Conservation (phyloP, 768 basidiomycete species). For the Lactifluus piperatus region DNA sequence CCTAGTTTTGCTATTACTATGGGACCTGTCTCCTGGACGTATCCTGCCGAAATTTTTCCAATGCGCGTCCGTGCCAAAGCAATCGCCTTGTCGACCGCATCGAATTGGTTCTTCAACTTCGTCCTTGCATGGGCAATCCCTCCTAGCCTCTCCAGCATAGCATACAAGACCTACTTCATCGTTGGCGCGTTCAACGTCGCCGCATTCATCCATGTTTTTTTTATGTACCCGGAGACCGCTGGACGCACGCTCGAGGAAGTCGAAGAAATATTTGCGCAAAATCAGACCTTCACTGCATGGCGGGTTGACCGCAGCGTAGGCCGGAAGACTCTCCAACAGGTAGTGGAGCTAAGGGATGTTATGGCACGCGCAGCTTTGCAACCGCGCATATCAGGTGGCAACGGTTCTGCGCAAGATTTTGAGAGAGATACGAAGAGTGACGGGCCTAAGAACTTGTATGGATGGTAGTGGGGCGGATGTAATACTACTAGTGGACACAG, state of each 20-base stretch:
- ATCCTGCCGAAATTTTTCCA: conserved; percentile 37
- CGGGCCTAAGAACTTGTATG: neutral
- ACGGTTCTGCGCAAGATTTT: neutral
- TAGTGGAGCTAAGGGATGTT: conserved; percentile 24
- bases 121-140: conserved; percentile 54
- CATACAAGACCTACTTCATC: conserved; percentile 71
- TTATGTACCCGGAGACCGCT: conserved; percentile 76
- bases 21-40: conserved; percentile 64
- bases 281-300: conserved; percentile 66
- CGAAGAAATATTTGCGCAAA: conserved; percentile 66
- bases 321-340: conserved; percentile 48
- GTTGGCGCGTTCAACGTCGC: conserved; percentile 72
- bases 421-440: neutral
- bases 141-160: conserved; percentile 55
- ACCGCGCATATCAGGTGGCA: neutral
- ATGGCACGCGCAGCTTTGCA: neutral
- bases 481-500: neutral
- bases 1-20: conserved; percentile 39
- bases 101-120: conserved; percentile 40
- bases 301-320: conserved; percentile 52
- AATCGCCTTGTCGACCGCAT: conserved; percentile 33
- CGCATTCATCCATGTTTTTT: conserved; percentile 60
- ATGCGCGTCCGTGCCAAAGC: conserved; percentile 35
- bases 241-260: conserved; percentile 70
- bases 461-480: neutral